Percentiles rank a stretch among this genome's conserved stretches.
These are phyloP conservation scores for Takashimella koratensis DNA, from an alignment of 1,284 basidiomycete species.

Conservation along the genomic window DNA sequence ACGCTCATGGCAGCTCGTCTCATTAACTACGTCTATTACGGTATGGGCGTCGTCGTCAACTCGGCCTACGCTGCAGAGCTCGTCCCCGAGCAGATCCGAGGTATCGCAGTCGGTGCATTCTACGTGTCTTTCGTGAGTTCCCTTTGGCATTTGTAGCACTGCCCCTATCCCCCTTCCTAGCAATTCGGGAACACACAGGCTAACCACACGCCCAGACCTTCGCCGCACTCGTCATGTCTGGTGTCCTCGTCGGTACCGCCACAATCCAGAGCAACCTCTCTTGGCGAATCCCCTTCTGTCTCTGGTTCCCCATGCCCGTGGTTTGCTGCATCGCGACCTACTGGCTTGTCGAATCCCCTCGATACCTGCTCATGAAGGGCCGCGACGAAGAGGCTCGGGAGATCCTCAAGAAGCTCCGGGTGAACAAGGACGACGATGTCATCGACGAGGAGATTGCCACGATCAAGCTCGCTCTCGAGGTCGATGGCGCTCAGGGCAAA, in stretches of 20 bases:
- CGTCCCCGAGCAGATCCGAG: conserved; percentile 2
- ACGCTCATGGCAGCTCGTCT: conserved; percentile 1
- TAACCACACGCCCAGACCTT: no score
- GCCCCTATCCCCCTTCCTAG: no score
- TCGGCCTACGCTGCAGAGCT: not conserved
- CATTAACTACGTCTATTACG: conserved; percentile 3
- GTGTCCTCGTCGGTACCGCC: not conserved
- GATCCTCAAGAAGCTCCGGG: not conserved
- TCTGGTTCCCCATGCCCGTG: not conserved
- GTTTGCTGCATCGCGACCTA: conserved; percentile 2
- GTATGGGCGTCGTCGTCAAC: not conserved
- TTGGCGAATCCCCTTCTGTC: not conserved
- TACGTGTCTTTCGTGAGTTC: conserved; percentile 5
- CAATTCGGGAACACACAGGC: no score
- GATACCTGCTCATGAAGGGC: not conserved
- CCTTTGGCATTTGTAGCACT: no score
- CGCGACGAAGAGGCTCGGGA: not conserved
- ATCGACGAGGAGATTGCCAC: conserved; percentile 1
- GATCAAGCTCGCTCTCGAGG: conserved; percentile 2
- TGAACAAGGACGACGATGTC: not conserved
- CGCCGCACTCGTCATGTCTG: not conserved
- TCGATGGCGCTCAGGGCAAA: not conserved
- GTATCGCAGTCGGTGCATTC: conserved; percentile 3
- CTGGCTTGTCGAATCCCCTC: not conserved
- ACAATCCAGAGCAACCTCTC: not conserved